Evolutionary conservation across 2,329 filamentous ascomycete genomes (phyloP), one percentile per base, ranked within the genome.

Genomic region (Penicillium olsonii): DNA sequence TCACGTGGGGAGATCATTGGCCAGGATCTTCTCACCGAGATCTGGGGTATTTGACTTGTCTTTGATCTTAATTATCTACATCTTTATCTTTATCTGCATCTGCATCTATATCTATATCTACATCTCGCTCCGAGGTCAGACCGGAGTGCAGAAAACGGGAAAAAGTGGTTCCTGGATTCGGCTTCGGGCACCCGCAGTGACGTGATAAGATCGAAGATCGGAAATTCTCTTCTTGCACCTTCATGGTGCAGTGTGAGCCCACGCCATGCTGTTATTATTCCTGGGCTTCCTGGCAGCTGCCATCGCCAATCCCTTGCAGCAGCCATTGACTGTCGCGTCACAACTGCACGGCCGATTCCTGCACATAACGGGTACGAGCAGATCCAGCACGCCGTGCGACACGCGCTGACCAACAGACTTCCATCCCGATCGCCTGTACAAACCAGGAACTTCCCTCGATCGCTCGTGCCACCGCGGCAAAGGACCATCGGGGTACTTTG

Each of bases 401-500:
- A 12, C 15, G 35, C 41, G 20, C 14, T 44, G 14, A 35, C 42
- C n/a, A 27, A 37, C 37, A 96, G 94, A 99, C 74, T 82, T 97
- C 61, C 94, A 99, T 65, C 90, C 91, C 39, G 94, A 99, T 69
- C 83, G 84, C 37, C 88, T 89, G 72, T 99, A 96, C 78, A 86
- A 90, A 70, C 72, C 82, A 7, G 87, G 92, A 68, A 82, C 89
- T 10, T 87, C 88, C 19, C 88, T 88, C 37, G 78, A 81, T 55
- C 86, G 49, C 14, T 56, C 87, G 53, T 99, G 94, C 72, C 94
- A 99, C 67, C 81, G 85, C 48, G 85, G 86, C 51, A 76, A 83
- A 51, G 94, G 94, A 11, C 76, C 83, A 5, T 88, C 92, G 7
- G 92, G 92, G 38, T 78, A 81, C 42, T 94, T 90, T 66, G 94